A percentile compares a stretch with the other conserved stretches of the same genome.
These are phyloP conservation scores for Eutreptiella sp. DNA, from an alignment of 208 protist genomes.

Conservation along the genomic window DNA sequence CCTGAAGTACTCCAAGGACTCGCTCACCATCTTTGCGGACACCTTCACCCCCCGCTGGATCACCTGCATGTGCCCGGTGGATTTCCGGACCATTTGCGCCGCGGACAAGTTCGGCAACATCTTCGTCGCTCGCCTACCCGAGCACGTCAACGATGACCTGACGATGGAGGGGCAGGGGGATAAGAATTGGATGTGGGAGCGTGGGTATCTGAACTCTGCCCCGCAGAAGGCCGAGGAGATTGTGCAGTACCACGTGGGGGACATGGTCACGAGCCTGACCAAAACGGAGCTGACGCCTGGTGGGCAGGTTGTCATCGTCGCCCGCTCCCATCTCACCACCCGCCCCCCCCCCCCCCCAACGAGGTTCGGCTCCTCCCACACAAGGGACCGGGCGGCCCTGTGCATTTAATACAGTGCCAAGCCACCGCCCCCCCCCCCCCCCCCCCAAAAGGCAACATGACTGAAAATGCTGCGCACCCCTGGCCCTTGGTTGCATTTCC, in stretches of 20 bases:
- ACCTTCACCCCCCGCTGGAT: conserved; percentile 61
- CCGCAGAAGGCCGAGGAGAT: conserved; percentile 48
- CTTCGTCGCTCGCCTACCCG: conserved; percentile 55
- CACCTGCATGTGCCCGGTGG: conserved; percentile 43
- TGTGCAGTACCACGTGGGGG: conserved; percentile 64
- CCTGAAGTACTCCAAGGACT: conserved; percentile 59
- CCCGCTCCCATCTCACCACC: too few species aligned
- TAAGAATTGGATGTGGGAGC: conserved; percentile 27
- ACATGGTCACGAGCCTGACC: conserved; percentile 53
- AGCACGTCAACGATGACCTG: conserved; percentile 40
- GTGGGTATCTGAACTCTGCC: conserved; percentile 46
- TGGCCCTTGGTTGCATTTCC: too few species aligned
- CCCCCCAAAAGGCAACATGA: too few species aligned
- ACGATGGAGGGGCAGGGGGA: conserved; percentile 32
- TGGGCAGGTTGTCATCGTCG: conserved; percentile 11
- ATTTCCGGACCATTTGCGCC: conserved; percentile 71
- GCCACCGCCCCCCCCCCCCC: too few species aligned
- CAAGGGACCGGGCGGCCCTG: too few species aligned
- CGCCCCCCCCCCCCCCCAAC: too few species aligned
- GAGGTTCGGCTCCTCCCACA: too few species aligned
- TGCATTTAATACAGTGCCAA: too few species aligned
- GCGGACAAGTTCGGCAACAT: conserved; percentile 83
- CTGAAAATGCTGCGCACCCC: too few species aligned
- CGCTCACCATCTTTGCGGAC: conserved; percentile 71
- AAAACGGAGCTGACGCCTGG: conserved; percentile 41